Conservation (phyloP, 768 basidiomycete genomes). For the Boletus reticulatus region DNA sequence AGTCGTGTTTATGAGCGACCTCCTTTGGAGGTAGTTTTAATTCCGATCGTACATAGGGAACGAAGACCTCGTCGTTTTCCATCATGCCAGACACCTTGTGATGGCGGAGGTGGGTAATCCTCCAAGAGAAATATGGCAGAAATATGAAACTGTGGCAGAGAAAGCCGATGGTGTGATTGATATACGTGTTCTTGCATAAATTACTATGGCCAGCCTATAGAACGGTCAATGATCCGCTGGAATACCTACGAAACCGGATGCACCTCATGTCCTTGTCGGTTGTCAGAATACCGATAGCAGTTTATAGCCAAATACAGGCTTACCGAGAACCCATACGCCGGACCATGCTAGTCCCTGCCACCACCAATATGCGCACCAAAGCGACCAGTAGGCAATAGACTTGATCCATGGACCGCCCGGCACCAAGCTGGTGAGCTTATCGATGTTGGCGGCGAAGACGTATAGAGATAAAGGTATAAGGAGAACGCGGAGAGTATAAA, state of each 20-base stretch:
- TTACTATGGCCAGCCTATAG: neutral
- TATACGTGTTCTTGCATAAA: neutral
- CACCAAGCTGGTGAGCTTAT: neutral
- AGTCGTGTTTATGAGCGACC: neutral
- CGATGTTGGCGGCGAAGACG: neutral
- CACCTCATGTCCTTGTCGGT: neutral
- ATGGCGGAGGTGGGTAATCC: neutral
- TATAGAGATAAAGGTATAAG: neutral
- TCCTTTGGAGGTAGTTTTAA: neutral
- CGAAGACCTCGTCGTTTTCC: neutral
- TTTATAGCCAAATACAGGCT: neutral
- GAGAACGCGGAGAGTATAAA: neutral
- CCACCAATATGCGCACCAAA: constrained; percentile 1
- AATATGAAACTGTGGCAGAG: neutral
- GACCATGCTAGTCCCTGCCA: neutral
- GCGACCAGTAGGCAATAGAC: neutral
- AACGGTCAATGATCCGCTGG: neutral
- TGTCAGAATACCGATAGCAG: neutral
- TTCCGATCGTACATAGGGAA: neutral
- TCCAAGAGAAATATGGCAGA: neutral
- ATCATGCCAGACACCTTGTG: neutral
- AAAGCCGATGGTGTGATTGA: neutral
- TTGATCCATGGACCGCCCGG: neutral
- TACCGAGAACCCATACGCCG: neutral
- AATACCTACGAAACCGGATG: neutral